These are phyloP conservation scores for Picea mariana DNA, from an alignment of 83 land plant species.

Conservation along the genomic window DNA sequence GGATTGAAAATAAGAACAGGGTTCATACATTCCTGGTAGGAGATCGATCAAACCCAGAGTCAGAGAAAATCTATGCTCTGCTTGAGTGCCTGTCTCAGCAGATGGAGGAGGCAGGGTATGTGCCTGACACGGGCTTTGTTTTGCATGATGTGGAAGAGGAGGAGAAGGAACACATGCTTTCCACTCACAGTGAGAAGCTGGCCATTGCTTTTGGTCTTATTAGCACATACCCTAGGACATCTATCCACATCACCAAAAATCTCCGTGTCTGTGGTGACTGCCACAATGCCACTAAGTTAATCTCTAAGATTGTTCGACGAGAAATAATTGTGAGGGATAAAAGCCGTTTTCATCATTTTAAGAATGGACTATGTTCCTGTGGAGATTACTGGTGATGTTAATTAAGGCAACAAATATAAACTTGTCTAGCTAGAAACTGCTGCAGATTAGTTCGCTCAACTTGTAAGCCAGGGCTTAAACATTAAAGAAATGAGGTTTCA, in stretches of 20 bases:
- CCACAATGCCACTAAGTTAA: slow-evolving; percentile 2
- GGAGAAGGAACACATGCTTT: neutral
- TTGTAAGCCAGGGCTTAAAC: too few relatives aligned
- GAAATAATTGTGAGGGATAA: slow-evolving; percentile 6
- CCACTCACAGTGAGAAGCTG: slow-evolving; percentile 3
- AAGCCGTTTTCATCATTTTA: slow-evolving; percentile 4
- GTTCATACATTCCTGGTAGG: neutral
- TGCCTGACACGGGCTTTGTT: slow-evolving; percentile 2
- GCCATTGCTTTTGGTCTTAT: neutral
- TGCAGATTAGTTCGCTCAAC: too few relatives aligned
- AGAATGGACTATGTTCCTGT: neutral
- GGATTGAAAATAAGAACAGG: neutral
- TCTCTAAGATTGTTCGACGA: neutral
- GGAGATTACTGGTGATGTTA: neutral
- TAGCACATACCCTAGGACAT: neutral
- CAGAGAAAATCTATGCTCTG: neutral
- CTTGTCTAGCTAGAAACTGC: too few relatives aligned
- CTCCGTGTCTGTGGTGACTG: too few relatives aligned
- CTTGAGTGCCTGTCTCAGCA: neutral
- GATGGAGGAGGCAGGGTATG: neutral
- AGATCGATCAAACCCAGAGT: neutral
- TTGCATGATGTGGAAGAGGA: slow-evolving; percentile 1
- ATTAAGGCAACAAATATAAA: too few relatives aligned
- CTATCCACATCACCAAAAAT: neutral
- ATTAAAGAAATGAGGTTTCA: too few relatives aligned